These are phyloP conservation scores for Fusarium veterinarium DNA, from an alignment of 2,329 filamentous ascomycete genomes.

Conservation along the genomic window DNA sequence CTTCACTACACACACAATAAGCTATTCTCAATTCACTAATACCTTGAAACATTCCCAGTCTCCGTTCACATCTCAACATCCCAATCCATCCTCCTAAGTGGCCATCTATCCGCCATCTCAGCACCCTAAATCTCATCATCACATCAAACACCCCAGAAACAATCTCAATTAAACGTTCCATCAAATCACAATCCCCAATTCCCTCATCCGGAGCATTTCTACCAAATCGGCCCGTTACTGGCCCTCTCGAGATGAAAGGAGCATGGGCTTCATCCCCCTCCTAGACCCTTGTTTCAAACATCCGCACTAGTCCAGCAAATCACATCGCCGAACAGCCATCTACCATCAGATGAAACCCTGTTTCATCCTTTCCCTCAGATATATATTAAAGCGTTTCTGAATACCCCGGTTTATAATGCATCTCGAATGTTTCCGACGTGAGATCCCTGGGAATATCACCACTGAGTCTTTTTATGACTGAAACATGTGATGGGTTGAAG, in stretches of 20 bases:
- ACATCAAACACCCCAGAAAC: background rate
- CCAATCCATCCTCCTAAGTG: background rate
- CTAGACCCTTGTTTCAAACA: constrained; percentile 27
- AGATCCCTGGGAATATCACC: constrained; percentile 1
- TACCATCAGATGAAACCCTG: constrained; percentile 12
- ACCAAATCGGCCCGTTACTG: constrained; percentile 27
- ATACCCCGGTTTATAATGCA: constrained; percentile 18
- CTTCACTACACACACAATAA: background rate
- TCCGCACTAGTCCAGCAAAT: constrained; percentile 24
- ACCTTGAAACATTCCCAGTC: constrained; percentile 1
- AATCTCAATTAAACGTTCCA: background rate
- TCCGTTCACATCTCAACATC: background rate
- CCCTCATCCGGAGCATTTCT: background rate
- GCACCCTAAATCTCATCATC: background rate
- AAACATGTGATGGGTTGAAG: background rate
- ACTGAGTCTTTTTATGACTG: background rate
- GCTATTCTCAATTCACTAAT: background rate
- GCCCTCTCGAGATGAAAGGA: constrained; percentile 33
- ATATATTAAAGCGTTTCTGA: constrained; percentile 29
- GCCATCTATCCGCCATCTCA: background rate
- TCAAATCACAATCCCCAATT: background rate
- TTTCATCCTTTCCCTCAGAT: constrained; percentile 36
- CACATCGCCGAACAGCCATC: background rate
- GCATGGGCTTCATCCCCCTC: constrained; percentile 19
- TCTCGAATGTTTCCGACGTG: constrained; percentile 3